phyloP scores from a whole-genome alignment of 768 basidiomycete species.

The Boletus reticuloceps region DNA sequence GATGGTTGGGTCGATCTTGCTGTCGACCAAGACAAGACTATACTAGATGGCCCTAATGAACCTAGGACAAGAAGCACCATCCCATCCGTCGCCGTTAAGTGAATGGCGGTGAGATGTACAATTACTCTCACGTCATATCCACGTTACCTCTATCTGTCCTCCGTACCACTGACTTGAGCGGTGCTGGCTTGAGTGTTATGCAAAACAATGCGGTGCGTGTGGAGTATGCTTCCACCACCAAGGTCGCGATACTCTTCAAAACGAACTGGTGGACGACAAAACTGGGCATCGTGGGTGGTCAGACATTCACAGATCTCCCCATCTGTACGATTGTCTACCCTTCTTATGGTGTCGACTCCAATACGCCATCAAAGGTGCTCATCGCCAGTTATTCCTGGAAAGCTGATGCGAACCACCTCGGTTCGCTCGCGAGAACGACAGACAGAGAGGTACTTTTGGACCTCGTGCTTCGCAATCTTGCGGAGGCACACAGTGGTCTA shows the following conservation, averaged over 20 bases:
- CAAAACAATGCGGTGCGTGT: slow-evolving; percentile 6
- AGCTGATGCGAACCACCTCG: not conserved
- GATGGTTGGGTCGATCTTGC: not conserved
- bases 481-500: not conserved
- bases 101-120: slow-evolving; percentile 1
- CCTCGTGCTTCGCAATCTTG: slow-evolving; percentile 6
- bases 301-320: slow-evolving; percentile 9
- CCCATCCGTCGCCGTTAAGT: slow-evolving; percentile 7
- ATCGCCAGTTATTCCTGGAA: not conserved
- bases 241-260: slow-evolving; percentile 11
- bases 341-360: slow-evolving; percentile 3
- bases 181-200: slow-evolving; percentile 3
- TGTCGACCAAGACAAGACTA: not conserved
- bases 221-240: not conserved
- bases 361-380: slow-evolving; percentile 9
- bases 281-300: slow-evolving; percentile 7
- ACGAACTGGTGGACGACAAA: slow-evolving; percentile 14
- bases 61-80: not conserved
- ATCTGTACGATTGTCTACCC: slow-evolving; percentile 8
- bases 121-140: slow-evolving; percentile 11
- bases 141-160: slow-evolving; percentile 6
- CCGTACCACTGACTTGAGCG: not conserved
- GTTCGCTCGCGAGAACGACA: not conserved
- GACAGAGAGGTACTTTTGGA: not conserved
- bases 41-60: not conserved